A percentile compares a stretch with the other conserved stretches of the same genome.
These are phyloP conservation scores for Chalciporus sphaerocephalus DNA, from an alignment of 768 basidiomycete genomes.

Conservation along the genomic window DNA sequence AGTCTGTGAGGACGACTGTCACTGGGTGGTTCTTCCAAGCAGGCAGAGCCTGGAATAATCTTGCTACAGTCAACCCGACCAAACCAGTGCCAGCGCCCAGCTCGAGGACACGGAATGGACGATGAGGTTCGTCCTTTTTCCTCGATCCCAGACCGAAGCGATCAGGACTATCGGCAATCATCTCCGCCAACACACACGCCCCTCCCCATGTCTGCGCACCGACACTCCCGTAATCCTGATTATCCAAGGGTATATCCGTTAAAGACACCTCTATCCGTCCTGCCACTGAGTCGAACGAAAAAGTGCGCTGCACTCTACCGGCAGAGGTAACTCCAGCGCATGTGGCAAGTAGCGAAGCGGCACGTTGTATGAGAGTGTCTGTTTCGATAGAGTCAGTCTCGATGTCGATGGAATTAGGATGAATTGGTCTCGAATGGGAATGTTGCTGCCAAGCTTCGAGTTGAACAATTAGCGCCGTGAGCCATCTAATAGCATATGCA, in stretches of 20 bases:
- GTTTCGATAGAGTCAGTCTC: neutral
- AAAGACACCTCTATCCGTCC: constrained; percentile 40
- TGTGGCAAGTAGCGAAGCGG: constrained; percentile 58
- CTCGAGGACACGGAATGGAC: constrained; percentile 42
- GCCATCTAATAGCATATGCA: constrained; percentile 66
- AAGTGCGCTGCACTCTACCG: constrained; percentile 50
- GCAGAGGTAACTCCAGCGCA: constrained; percentile 63
- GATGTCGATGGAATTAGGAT: neutral
- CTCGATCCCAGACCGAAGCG: constrained; percentile 40
- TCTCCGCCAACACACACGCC: constrained; percentile 74
- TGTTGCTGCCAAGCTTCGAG: constrained; percentile 18
- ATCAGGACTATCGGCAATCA: constrained; percentile 55
- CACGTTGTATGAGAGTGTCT: constrained; percentile 46
- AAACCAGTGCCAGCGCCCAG: constrained; percentile 58
- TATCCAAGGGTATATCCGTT: constrained; percentile 65
- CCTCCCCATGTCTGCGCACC: constrained; percentile 91
- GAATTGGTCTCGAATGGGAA: neutral
- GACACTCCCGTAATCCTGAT: constrained; percentile 65
- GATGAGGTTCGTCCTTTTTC: neutral
- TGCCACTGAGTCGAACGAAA: constrained; percentile 37
- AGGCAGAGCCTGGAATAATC: constrained; percentile 21
- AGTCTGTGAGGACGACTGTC: constrained; percentile 45
- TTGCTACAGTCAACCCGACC: constrained; percentile 41
- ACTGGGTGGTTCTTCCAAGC: constrained; percentile 2
- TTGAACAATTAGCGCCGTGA: constrained; percentile 57